Conservation (phyloP, 192 early-diverging fungal species). For the Endogone sp. region DNA sequence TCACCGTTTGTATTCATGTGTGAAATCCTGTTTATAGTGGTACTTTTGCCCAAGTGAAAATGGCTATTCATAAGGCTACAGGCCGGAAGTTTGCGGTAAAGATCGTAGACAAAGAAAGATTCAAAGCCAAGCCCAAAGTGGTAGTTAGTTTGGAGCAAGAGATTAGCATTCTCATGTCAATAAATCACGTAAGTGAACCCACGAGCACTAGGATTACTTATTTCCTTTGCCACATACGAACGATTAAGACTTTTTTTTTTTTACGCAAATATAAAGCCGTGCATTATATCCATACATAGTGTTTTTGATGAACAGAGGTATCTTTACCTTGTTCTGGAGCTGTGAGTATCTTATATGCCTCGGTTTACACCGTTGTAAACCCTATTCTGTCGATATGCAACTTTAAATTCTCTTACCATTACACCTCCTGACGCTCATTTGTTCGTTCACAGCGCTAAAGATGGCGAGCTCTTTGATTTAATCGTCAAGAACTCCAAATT, state of each 20-base stretch:
- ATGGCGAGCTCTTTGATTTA: constrained; percentile 92
- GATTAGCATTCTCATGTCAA: constrained; percentile 64
- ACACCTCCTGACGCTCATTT: neutral
- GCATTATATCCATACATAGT: constrained; percentile 8
- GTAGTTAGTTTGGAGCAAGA: constrained; percentile 30
- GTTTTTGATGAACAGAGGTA: constrained; percentile 5
- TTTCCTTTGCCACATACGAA: neutral
- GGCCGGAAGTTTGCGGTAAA: neutral
- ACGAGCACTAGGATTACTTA: too few species aligned
- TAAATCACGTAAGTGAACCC: constrained; percentile 51
- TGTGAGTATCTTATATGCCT: constrained; percentile 14
- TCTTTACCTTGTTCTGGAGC: constrained; percentile 16
- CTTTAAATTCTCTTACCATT: too few species aligned
- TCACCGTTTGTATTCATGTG: too few species aligned
- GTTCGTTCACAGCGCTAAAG: constrained; percentile 50
- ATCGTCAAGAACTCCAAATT: constrained; percentile 73
- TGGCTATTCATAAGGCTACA: neutral
- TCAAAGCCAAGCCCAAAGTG: neutral
- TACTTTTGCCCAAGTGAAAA: neutral
- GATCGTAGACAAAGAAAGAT: neutral
- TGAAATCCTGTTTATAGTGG: too few species aligned
- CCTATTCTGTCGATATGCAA: too few species aligned
- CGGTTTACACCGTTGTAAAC: too few species aligned
- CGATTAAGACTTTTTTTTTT: neutral
- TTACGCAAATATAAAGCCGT: neutral